Evolutionary conservation across 78 protist genomes (phyloP), one percentile per base, ranked within the genome.

Genomic region (Cavenderia fasciculata): DNA sequence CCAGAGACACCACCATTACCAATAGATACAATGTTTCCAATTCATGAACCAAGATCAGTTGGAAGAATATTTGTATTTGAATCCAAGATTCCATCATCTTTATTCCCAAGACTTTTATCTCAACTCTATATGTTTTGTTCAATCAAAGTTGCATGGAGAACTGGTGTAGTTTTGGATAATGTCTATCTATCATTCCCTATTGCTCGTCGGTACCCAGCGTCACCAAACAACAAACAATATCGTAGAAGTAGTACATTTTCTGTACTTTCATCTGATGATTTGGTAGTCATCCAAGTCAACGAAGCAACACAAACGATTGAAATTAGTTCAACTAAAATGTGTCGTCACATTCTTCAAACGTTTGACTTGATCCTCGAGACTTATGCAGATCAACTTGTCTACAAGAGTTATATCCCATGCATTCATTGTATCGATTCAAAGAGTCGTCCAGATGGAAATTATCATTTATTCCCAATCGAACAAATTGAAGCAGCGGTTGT

Each of bases 81-180:
- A 38, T 21, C 34, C 8, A 79, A 66, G 65, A 79, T 79, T 23
- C 88, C 88, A 38, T 19, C 54, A 14, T 33, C 56, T 27, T 79
- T 79, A 40, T 79, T 79, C 46, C 65, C 54, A 10, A 6, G 88
- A 6, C 38, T 79, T 4, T 36, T 65, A 1, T 51, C 70, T 41
- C 88, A 79, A 41, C 65, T 79, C 25, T 79, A 65, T 44, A 66
- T 65, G 88, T 65, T 79, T 44, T 79, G 88, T 14, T 65, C 88
- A 4, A 66, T 79, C 27, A 46, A 47, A 25, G 19, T 23, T 29
- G 25, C 59, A 12, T 79, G 88, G 88, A 79, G 52, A 34, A 52
- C 47, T 49, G 88, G 88, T 16, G 76, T 79, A 25, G 65, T 79
- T 14, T 38, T 79, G 46, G 88, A 79, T 6, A 79, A 79, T n/a